Conservation (phyloP, 495 filamentous ascomycete species). For the Trichoderma gamsii region DNA sequence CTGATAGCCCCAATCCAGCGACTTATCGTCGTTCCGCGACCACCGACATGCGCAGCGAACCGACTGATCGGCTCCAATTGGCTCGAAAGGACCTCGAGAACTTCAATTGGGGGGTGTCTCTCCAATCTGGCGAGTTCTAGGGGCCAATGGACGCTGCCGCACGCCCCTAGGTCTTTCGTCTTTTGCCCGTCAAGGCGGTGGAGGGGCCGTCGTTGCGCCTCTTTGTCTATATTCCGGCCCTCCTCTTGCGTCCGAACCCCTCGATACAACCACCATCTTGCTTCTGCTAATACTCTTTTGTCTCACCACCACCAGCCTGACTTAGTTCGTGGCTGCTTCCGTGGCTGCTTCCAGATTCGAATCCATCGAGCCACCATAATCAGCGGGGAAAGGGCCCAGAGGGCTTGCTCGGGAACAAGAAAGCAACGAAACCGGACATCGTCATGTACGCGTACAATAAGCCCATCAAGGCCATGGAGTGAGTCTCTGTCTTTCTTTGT, state of each 20-base stretch:
- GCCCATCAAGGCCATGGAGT: constrained; percentile 15
- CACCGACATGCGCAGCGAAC: background rate
- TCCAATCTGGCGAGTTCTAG: background rate
- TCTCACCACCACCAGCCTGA: background rate
- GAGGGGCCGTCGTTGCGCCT: background rate
- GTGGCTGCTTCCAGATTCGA: constrained; percentile 3
- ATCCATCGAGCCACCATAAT: background rate
- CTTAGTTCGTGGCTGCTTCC: constrained; percentile 1
- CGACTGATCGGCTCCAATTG: background rate
- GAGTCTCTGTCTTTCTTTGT: background rate
- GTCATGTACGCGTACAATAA: constrained; percentile 17
- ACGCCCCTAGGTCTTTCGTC: constrained; percentile 8
- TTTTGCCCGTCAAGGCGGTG: background rate
- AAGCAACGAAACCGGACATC: constrained; percentile 6
- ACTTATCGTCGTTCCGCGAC: background rate
- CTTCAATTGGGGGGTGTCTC: background rate
- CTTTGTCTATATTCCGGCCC: background rate
- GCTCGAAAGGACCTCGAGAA: background rate
- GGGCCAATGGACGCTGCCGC: background rate
- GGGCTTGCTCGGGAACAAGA: background rate
- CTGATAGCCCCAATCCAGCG: background rate
- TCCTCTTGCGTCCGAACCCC: background rate
- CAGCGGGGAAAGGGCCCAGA: constrained; percentile 10
- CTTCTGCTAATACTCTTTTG: background rate
- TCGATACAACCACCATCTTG: background rate